Evolutionary conservation across 192 early-diverging fungal species (phyloP).

Genomic region (Fimicolochytrium jonesii): DNA sequence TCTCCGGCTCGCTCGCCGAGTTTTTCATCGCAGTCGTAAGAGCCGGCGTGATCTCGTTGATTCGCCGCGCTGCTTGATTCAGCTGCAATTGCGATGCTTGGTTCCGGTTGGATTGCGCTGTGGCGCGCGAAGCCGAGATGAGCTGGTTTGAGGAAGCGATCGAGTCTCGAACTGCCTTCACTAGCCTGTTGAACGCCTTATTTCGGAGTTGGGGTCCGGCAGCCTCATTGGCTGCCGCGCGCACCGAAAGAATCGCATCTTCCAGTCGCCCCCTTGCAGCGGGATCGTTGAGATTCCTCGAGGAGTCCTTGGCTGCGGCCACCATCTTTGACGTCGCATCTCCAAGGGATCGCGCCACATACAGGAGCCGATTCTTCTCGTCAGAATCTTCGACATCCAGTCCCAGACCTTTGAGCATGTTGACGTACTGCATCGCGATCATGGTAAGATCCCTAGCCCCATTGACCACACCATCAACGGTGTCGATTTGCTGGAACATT

Average conservation of each 20-base stretch:
- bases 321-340: conserved; percentile 48
- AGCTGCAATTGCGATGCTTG: conserved; percentile 49
- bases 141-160: conserved; percentile 48
- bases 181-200: conserved; percentile 34
- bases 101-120: conserved; percentile 47
- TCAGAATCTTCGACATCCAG: conserved; percentile 25
- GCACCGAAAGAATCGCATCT: conserved; percentile 7
- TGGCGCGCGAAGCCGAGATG: conserved; percentile 34
- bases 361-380: conserved; percentile 32
- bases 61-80: conserved; percentile 37
- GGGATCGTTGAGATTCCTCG: conserved; percentile 26
- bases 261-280: conserved; percentile 20
- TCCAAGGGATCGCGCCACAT: conserved; percentile 34
- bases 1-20: conserved; percentile 23
- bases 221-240: conserved; percentile 22
- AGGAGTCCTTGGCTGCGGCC: conserved; percentile 40
- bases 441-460: conserved; percentile 46
- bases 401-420: conserved; percentile 41
- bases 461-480: conserved; percentile 40
- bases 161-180: conserved; percentile 41
- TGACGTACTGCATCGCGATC: conserved; percentile 43
- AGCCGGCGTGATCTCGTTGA: conserved; percentile 37
- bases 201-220: conserved; percentile 34
- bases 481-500: conserved; percentile 33
- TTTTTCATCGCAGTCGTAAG: conserved; percentile 30